A percentile compares a stretch with the other conserved stretches of the same genome.
Conservation (phyloP, 2,329 filamentous ascomycete species). For the Apiospora phragmitis region DNA sequence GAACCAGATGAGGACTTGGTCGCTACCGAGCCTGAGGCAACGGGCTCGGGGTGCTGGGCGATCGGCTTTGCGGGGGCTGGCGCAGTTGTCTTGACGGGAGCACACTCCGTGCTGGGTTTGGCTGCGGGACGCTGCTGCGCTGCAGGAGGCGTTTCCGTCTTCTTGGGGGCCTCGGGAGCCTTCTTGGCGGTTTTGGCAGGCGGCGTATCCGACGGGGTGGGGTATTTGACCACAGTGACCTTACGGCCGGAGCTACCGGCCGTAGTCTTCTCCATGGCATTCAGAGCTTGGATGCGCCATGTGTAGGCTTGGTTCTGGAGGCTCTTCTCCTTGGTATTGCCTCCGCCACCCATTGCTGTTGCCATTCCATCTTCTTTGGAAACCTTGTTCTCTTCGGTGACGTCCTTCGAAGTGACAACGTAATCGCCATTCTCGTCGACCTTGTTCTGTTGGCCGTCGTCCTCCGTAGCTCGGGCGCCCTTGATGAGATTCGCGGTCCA, state of each 20-base stretch:
- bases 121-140: conserved; percentile 11
- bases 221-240: conserved; percentile 40
- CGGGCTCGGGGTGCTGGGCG: not conserved
- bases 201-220: conserved; percentile 22
- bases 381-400: conserved; percentile 22
- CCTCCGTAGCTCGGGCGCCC: conserved; percentile 36
- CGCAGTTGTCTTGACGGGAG: conserved; percentile 39
- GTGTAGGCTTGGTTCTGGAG: conserved; percentile 42
- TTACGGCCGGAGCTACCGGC: conserved; percentile 47
- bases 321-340: conserved; percentile 24
- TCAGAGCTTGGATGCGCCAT: conserved; percentile 50
- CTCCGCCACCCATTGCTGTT: conserved; percentile 20
- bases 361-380: conserved; percentile 21
- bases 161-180: not conserved
- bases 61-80: not conserved
- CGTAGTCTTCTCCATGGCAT: conserved; percentile 44
- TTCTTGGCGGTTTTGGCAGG: not conserved
- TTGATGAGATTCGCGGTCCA: conserved; percentile 50
- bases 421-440: conserved; percentile 51
- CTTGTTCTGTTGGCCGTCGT: conserved; percentile 37
- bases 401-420: conserved; percentile 38
- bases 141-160: not conserved
- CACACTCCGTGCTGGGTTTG: conserved; percentile 4
- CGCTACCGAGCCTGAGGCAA: not conserved
- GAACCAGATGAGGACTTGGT: conserved; percentile 38